Evolutionary conservation across 805 yeast species (phyloP).

Genomic region (Starmerella floris): DNA sequence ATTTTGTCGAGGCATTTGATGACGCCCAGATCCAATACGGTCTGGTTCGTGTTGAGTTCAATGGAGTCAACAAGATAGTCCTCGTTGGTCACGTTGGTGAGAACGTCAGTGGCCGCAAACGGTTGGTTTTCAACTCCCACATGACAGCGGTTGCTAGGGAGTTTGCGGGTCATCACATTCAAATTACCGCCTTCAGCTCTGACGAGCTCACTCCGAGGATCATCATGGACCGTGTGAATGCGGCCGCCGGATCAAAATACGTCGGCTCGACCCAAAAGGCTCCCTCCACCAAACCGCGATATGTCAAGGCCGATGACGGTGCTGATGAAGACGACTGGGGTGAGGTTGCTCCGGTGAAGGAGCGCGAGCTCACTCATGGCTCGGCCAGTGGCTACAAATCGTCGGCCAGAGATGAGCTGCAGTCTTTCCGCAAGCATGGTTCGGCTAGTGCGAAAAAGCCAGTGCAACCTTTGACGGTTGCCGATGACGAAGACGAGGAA

Average conservation of each 20-base stretch:
- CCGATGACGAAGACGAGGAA: constrained; percentile 4
- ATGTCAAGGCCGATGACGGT: constrained; percentile 27
- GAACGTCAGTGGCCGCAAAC: constrained; percentile 53
- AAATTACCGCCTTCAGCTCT: constrained; percentile 86
- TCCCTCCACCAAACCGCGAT: constrained; percentile 25
- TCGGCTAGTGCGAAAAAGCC: constrained; percentile 57
- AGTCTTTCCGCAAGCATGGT: constrained; percentile 25
- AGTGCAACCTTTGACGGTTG: constrained; percentile 42
- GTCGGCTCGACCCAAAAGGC: constrained; percentile 34
- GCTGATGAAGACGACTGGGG: constrained; percentile 57
- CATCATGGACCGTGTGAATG: constrained; percentile 59
- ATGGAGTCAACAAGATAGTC: constrained; percentile 76
- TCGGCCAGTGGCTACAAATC: constrained; percentile 11
- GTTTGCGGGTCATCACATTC: constrained; percentile 73
- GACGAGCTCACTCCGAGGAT: constrained; percentile 78
- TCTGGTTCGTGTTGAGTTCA: constrained; percentile 71
- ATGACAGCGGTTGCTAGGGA: constrained; percentile 30
- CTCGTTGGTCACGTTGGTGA: constrained; percentile 91
- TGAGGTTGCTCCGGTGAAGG: constrained; percentile 33
- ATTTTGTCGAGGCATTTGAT: constrained; percentile 66
- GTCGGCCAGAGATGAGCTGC: constrained; percentile 16
- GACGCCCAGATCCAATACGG: constrained; percentile 89
- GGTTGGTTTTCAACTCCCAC: constrained; percentile 34
- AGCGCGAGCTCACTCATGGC: constrained; percentile 14
- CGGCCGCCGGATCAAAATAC: constrained; percentile 94